Evolutionary conservation across 176 grass and related monocot species (phyloP).

Genomic region (Musa troglodytarum): DNA sequence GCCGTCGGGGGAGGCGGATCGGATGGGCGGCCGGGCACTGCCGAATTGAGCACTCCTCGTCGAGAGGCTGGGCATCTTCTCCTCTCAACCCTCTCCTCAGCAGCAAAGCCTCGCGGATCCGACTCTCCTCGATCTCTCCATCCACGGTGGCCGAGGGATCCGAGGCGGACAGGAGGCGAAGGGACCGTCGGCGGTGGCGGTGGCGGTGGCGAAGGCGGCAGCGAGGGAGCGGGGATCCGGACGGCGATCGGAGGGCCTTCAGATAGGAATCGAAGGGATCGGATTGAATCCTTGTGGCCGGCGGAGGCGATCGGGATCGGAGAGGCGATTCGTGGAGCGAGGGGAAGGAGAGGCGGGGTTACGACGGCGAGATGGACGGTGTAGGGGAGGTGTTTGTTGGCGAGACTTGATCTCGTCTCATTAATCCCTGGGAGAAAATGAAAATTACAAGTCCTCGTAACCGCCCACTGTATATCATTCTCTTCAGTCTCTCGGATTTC

Average conservation of each 20-base stretch:
- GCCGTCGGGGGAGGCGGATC: slow-evolving; percentile 18
- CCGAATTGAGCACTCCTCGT: not conserved
- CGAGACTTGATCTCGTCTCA: no score
- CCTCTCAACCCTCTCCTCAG: not conserved
- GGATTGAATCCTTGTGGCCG: not conserved
- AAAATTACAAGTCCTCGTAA: no score
- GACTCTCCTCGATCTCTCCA: not conserved
- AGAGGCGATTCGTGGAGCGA: no score
- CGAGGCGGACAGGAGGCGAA: no score
- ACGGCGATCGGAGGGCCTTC: not conserved
- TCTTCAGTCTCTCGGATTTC: no score
- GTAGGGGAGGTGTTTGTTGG: no score
- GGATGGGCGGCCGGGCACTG: not conserved
- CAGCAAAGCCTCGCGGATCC: not conserved
- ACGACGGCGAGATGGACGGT: no score
- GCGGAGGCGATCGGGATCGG: not conserved
- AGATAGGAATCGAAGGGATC: not conserved
- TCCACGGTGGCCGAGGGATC: not conserved
- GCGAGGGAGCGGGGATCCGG: not conserved
- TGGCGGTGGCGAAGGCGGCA: not conserved
- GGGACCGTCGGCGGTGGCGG: no score
- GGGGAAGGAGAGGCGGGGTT: no score
- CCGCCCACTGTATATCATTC: no score
- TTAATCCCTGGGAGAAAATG: no score
- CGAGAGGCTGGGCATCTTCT: not conserved